Percentiles rank a stretch among this genome's conserved stretches.
Conservation (phyloP, 139 green algal species). For the Chlorella sp. region DNA sequence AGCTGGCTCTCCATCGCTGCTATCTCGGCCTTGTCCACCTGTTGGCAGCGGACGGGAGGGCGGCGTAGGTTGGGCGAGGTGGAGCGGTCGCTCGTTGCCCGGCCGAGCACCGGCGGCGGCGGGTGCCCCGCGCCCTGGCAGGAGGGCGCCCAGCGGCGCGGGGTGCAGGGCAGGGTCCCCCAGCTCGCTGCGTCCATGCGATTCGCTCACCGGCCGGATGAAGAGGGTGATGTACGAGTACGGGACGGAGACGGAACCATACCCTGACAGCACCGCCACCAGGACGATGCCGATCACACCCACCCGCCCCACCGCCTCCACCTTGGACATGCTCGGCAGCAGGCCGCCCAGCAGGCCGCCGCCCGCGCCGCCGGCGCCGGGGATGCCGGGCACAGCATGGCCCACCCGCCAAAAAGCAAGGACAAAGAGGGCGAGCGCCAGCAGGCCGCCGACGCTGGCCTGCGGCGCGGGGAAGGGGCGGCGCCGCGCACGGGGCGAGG, state of each 20-base stretch:
- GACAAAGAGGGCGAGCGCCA: slow-evolving; percentile 51
- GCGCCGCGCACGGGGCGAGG: too few species aligned
- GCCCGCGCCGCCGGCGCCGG: neutral
- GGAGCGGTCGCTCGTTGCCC: too few species aligned
- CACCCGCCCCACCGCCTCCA: slow-evolving; percentile 81
- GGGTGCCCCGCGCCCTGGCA: too few species aligned
- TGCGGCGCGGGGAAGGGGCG: slow-evolving; percentile 14
- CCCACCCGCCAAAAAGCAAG: slow-evolving; percentile 79
- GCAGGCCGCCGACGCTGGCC: neutral
- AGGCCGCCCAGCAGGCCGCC: neutral
- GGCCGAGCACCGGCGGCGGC: too few species aligned
- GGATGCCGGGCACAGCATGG: slow-evolving; percentile 65
- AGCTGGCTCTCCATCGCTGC: slow-evolving; percentile 79
- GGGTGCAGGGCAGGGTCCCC: too few species aligned
- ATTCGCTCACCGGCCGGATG: slow-evolving; percentile 83
- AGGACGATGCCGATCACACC: slow-evolving; percentile 90
- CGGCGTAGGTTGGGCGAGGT: too few species aligned
- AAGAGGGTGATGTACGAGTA: slow-evolving; percentile 93
- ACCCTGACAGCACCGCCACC: slow-evolving; percentile 92
- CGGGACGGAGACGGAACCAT: slow-evolving; percentile 88
- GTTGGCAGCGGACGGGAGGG: too few species aligned
- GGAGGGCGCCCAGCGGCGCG: too few species aligned
- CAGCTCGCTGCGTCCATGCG: too few species aligned
- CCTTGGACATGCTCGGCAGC: neutral
- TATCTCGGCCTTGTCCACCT: slow-evolving; percentile 73